These are phyloP conservation scores for Cercospora beticola DNA, from an alignment of 2,329 filamentous ascomycete genomes.

Conservation along the genomic window DNA sequence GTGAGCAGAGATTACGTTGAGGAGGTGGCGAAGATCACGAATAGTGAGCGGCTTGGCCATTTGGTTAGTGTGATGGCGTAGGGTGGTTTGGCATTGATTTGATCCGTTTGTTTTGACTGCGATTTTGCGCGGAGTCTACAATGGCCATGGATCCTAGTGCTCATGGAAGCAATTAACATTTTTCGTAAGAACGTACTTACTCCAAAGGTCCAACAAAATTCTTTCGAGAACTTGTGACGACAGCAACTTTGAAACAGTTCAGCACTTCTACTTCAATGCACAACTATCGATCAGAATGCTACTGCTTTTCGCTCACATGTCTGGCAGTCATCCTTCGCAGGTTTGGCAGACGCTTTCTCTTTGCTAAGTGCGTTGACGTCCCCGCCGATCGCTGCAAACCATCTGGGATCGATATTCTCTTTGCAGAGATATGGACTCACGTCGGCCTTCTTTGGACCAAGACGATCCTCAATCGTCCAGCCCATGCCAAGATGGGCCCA, in stretches of 20 bases:
- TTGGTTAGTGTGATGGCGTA: not conserved
- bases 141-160: too few species aligned
- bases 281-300: not conserved
- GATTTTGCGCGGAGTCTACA: too few species aligned
- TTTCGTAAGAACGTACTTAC: not conserved
- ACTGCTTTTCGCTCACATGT: not conserved
- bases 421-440: conserved; percentile 42
- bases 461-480: conserved; percentile 36
- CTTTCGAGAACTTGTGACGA: not conserved
- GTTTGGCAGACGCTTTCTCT: not conserved
- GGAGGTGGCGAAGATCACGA: not conserved
- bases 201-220: too few species aligned
- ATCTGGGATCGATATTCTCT: conserved; percentile 45
- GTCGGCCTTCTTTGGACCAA: conserved; percentile 34
- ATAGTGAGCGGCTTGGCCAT: not conserved
- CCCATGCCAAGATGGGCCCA: conserved; percentile 48
- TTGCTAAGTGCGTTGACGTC: conserved; percentile 20
- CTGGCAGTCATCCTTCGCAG: not conserved
- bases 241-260: not conserved
- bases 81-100: not conserved
- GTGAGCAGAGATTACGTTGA: not conserved
- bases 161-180: not conserved
- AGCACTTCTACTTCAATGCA: not conserved
- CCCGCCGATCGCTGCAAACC: conserved; percentile 35
- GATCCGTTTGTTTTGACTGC: not conserved